A percentile compares a stretch with the other conserved stretches of the same genome.
These are phyloP conservation scores for Pilobolus umbonatus DNA, from an alignment of 192 early-diverging fungal genomes.

Conservation along the genomic window DNA sequence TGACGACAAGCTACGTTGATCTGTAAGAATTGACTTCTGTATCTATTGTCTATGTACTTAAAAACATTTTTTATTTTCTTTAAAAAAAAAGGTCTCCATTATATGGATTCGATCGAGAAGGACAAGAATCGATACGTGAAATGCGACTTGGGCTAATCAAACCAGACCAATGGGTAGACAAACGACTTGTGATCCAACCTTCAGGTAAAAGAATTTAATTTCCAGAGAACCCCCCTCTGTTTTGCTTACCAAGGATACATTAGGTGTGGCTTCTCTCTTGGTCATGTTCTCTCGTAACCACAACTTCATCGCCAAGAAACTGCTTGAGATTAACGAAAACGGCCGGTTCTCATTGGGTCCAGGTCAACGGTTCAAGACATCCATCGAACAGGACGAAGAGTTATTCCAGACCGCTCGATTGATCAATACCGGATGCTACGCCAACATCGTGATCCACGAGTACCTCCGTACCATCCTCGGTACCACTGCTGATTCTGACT, in stretches of 20 bases:
- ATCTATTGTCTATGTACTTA: background rate
- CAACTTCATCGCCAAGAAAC: constrained; percentile 45
- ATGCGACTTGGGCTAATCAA: constrained; percentile 22
- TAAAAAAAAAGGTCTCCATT: constrained; percentile 19
- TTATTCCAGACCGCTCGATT: constrained; percentile 49
- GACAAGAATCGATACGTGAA: constrained; percentile 18
- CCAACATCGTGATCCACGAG: constrained; percentile 39
- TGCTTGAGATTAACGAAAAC: constrained; percentile 37
- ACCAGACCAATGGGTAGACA: constrained; percentile 21
- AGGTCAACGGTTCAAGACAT: background rate
- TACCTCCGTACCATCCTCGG: constrained; percentile 46
- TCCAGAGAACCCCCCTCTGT: background rate
- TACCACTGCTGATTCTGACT: constrained; percentile 24
- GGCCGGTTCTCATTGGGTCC: constrained; percentile 34
- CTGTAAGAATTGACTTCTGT: constrained; percentile 11
- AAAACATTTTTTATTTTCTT: background rate
- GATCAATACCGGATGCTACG: constrained; percentile 42
- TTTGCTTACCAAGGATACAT: background rate
- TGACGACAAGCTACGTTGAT: constrained; percentile 41
- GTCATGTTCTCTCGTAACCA: constrained; percentile 47
- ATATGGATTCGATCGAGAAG: constrained; percentile 35
- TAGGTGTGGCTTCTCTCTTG: constrained; percentile 33
- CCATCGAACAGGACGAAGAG: constrained; percentile 36
- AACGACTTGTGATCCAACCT: constrained; percentile 21
- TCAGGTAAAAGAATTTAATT: constrained; percentile 7